Base-by-base conservation (phyloP, 1,284 basidiomycete genomes). In the Tilletia horrida region DNA sequence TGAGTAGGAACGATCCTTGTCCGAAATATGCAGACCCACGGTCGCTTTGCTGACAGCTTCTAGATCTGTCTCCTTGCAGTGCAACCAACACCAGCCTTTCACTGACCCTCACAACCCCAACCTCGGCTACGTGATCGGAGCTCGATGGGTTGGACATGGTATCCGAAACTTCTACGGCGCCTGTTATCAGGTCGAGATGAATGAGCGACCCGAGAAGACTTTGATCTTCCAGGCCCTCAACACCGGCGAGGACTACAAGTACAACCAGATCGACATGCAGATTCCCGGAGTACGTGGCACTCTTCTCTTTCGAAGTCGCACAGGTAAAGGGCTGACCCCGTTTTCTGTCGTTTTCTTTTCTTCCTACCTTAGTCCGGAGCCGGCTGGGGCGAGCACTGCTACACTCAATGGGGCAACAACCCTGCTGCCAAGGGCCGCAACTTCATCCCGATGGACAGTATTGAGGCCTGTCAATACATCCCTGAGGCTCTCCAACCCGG, bases 191-290 rank as follows among this genome's bases (percentile, higher is more conserved):
- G 31, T 59, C 31, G 16, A 31, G 35, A 31, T 59, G 14, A 59
- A 59, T 16, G 29, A 59, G 55, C 55, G 27, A 4, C 55, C 55
- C 16, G 55, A 27, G 27, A 59, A 59, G 55, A 59, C 55, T 9
- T 27, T 59, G 11, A 27, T 59, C 29, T 59, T 59, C 55, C 55
- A 59, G 55, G 55, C 29, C 11, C 9, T 59, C 55, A 59, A 59
- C 29, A 59, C 55, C 2, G 55, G 55, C 6, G 29, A 2, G 3
- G 23, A 59, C 55, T 29, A 25, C 9, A 40, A 13, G 3, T 2
- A 31, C 27, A 31, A 13, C 11, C 55, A 59, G 55, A 59, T 59
- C 27, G 55, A 59, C 29, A 59, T 59, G 14, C 55, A 59, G 50
- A 25, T 55, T 31, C 27, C 55, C n/a, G 2, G 55, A 13, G 14